These are phyloP conservation scores for Mallotus nudiflorus DNA, from an alignment of 345 rosid genomes.

Conservation along the genomic window DNA sequence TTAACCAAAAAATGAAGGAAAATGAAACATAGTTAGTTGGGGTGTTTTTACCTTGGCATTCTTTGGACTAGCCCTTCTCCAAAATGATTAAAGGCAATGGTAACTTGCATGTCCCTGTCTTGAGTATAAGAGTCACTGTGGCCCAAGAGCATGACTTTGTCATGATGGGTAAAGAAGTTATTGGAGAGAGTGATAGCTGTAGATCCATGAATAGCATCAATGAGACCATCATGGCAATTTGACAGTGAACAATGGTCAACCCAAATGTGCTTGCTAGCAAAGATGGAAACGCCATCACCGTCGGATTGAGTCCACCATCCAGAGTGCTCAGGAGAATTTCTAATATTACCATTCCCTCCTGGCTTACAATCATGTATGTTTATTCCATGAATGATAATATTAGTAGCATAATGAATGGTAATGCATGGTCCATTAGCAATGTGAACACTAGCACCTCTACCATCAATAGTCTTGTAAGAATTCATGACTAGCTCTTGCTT, in stretches of 20 bases:
- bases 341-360: conserved; percentile 27
- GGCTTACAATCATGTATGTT: conserved; percentile 29
- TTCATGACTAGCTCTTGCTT: conserved; percentile 31
- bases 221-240: conserved; percentile 26
- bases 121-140: conserved; percentile 26
- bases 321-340: conserved; percentile 25
- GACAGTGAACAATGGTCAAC: conserved; percentile 32
- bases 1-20: too few relatives aligned
- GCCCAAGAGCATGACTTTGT: conserved; percentile 33
- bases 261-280: conserved; percentile 24
- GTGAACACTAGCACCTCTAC: conserved; percentile 33
- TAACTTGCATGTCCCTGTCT: conserved; percentile 33
- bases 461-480: conserved; percentile 31
- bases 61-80: conserved; percentile 30
- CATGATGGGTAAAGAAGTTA: conserved; percentile 30
- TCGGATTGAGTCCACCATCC: conserved; percentile 35
- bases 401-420: conserved; percentile 20
- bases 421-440: conserved; percentile 32
- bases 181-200: conserved; percentile 31
- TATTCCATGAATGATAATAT: conserved; percentile 29
- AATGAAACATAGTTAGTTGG: not conserved
- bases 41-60: conserved; percentile 29
- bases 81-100: conserved; percentile 33
- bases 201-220: conserved; percentile 33
- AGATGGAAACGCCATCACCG: conserved; percentile 28